These are phyloP conservation scores for Solanum rostratum DNA, from an alignment of 257 asterid genomes.

Conservation along the genomic window DNA sequence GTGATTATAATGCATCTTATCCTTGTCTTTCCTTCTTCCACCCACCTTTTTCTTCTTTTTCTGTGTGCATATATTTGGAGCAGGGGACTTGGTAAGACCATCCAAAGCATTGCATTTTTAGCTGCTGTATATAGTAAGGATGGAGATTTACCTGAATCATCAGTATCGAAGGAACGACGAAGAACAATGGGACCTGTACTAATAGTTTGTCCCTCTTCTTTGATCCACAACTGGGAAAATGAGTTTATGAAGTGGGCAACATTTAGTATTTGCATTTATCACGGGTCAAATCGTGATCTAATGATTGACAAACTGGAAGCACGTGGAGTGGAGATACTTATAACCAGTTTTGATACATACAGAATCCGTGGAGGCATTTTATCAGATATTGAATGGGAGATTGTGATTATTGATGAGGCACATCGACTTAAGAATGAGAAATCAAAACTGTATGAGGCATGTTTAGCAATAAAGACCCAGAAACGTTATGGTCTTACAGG, in stretches of 20 bases:
- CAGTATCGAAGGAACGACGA: conserved; percentile 5
- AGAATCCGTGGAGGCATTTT: conserved; percentile 67
- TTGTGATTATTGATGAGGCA: conserved; percentile 82
- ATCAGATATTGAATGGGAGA: conserved; percentile 63
- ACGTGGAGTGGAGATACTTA: conserved; percentile 50
- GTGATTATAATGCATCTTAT: neutral
- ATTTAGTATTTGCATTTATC: conserved; percentile 65
- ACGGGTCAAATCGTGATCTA: conserved; percentile 79
- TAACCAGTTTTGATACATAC: conserved; percentile 89
- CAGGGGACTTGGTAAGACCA: conserved; percentile 99
- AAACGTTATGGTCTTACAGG: conserved; percentile 96
- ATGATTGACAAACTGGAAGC: conserved; percentile 58
- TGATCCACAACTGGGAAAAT: conserved; percentile 86
- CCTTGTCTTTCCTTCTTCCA: neutral
- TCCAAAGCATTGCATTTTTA: conserved; percentile 86
- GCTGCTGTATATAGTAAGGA: conserved; percentile 78
- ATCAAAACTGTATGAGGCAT: conserved; percentile 68
- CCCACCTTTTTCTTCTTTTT: neutral
- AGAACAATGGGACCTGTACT: conserved; percentile 56
- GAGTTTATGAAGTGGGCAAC: conserved; percentile 91
- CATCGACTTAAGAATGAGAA: conserved; percentile 91
- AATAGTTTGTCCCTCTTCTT: conserved; percentile 79
- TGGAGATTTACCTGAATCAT: conserved; percentile 27
- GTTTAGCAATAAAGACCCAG: conserved; percentile 54
- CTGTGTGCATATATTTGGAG: neutral